phyloP scores from a whole-genome alignment of 495 filamentous ascomycete species.

The Penicillium soppii region DNA sequence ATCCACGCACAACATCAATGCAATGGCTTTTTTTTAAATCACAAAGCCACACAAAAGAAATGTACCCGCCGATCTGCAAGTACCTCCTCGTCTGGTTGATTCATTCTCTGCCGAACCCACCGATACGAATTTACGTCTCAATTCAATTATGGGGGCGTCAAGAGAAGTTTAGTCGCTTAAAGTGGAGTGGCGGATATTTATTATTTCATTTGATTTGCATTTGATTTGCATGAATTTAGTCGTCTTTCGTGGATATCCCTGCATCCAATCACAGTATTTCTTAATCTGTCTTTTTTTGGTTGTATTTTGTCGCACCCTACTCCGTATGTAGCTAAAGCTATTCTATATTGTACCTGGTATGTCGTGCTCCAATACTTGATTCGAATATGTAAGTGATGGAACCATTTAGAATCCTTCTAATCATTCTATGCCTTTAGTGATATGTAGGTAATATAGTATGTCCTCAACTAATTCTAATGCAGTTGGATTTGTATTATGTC shows the following conservation, averaged over 20 bases:
- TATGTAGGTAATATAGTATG: too few relatives aligned
- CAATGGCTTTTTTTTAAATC: neutral
- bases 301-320: too few relatives aligned
- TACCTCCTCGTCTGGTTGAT: constrained; percentile 16
- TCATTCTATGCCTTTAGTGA: neutral
- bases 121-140: constrained; percentile 18
- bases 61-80: constrained; percentile 27
- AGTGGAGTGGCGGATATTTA: too few relatives aligned
- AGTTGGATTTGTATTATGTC: neutral
- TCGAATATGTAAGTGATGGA: neutral
- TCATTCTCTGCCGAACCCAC: constrained; percentile 7
- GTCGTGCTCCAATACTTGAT: neutral
- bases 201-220: too few relatives aligned
- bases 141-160: constrained; percentile 6
- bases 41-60: neutral
- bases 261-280: neutral
- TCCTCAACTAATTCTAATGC: too few relatives aligned
- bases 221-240: neutral
- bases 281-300: neutral
- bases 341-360: neutral
- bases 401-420: neutral
- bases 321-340: too few relatives aligned
- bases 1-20: too few relatives aligned
- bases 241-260: neutral
- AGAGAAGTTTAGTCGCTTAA: constrained; percentile 9